A percentile compares a stretch with the other conserved stretches of the same genome.
Conservation (phyloP, 305 asterid species). For the Fraxinus latifolia region DNA sequence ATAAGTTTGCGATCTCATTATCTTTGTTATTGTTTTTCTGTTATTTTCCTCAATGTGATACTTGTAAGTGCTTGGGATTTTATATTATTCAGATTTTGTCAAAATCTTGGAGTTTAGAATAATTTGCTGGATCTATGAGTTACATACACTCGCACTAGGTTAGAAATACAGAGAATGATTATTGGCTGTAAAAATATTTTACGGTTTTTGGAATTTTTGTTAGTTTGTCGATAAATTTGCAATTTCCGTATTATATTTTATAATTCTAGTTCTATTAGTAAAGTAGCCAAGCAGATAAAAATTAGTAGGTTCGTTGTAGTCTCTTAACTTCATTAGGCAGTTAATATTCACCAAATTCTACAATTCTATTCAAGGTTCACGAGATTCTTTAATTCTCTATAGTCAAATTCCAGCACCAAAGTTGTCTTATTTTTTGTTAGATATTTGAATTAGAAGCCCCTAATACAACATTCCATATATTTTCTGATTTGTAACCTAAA, state of each 20-base stretch:
- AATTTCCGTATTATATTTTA: not conserved
- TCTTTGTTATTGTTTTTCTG: not conserved
- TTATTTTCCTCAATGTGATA: not conserved
- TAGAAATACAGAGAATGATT: not conserved
- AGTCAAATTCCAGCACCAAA: not conserved
- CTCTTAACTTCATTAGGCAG: not conserved
- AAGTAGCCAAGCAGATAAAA: not conserved
- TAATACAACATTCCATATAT: not conserved
- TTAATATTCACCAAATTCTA: not conserved
- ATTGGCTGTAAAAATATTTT: not conserved
- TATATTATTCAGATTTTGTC: not conserved
- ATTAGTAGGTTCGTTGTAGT: not conserved
- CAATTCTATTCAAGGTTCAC: not conserved
- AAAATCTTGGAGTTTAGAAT: not conserved
- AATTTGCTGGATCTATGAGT: not conserved
- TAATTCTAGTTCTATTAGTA: not conserved
- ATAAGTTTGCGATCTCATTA: not conserved
- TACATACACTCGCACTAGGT: not conserved
- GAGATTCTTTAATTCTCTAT: not conserved
- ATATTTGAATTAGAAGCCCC: not conserved
- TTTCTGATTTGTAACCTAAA: not conserved
- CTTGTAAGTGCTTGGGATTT: not conserved
- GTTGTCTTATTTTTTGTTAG: not conserved
- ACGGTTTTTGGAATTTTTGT: not conserved
- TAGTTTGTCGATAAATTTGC: not conserved